phyloP scores from a whole-genome alignment of 768 basidiomycete species.

The Russula griseocarnosa region DNA sequence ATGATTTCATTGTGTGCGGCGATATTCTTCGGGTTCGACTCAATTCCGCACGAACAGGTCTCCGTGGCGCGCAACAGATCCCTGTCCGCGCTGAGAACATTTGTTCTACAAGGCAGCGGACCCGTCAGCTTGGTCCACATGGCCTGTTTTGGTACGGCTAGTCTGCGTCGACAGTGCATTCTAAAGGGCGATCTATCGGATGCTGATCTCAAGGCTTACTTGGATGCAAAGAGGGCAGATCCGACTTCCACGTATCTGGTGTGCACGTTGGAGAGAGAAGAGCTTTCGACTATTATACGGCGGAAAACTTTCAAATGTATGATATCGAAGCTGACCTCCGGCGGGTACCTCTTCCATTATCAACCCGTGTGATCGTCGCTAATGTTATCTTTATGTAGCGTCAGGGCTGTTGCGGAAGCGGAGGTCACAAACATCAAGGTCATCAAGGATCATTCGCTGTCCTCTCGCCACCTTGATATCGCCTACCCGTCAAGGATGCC shows the following conservation, averaged over 20 bases:
- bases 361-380: background rate
- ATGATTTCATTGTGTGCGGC: background rate
- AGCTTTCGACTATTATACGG: conserved; percentile 17
- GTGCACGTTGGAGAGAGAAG: conserved; percentile 28
- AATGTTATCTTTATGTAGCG: conserved; percentile 12
- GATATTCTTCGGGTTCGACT: background rate
- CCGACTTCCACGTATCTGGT: conserved; percentile 28
- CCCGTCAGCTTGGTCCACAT: conserved; percentile 36
- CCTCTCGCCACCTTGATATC: conserved; percentile 33
- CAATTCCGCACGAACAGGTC: background rate
- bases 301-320: conserved; percentile 10
- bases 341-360: conserved; percentile 12
- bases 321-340: conserved; percentile 23
- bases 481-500: conserved; percentile 37
- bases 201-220: conserved; percentile 24
- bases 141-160: conserved; percentile 39
- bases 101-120: conserved; percentile 40
- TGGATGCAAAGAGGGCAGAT: conserved; percentile 24
- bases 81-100: conserved; percentile 34
- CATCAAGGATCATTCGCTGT: conserved; percentile 35
- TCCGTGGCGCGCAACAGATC: conserved; percentile 36
- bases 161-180: conserved; percentile 40
- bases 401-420: conserved; percentile 18
- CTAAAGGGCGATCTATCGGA: conserved; percentile 34
- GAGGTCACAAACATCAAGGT: conserved; percentile 33